phyloP scores from a whole-genome alignment of 345 rosid species.

The Streptanthus diversifolius region DNA sequence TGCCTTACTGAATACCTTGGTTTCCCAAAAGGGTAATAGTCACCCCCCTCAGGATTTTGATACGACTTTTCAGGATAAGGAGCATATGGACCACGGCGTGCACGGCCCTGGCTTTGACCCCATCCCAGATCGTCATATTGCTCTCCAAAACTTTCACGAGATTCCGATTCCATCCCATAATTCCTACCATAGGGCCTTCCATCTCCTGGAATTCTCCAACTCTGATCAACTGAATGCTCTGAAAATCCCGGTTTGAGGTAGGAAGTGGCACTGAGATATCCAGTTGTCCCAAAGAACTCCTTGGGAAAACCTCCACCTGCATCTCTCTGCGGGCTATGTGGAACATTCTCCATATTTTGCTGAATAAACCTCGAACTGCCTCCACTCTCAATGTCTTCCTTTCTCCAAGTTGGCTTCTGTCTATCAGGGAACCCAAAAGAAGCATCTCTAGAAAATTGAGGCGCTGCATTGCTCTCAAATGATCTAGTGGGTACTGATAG shows the following conservation, averaged over 20 bases:
- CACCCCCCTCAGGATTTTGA: constrained; percentile 65
- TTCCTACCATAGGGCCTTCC: constrained; percentile 61
- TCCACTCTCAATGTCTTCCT: constrained; percentile 64
- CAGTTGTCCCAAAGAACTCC: constrained; percentile 59
- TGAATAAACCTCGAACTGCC: constrained; percentile 45
- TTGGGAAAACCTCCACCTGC: constrained; percentile 48
- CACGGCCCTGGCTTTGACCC: constrained; percentile 51
- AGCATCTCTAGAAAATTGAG: constrained; percentile 56
- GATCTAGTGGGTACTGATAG: constrained; percentile 51
- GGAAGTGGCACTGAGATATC: constrained; percentile 43
- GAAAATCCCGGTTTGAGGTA: constrained; percentile 53
- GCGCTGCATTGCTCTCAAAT: constrained; percentile 45
- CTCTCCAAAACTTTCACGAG: constrained; percentile 60
- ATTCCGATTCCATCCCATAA: constrained; percentile 60
- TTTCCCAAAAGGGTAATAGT: constrained; percentile 69
- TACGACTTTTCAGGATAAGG: constrained; percentile 53
- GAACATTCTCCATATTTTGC: constrained; percentile 53
- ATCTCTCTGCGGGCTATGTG: constrained; percentile 52
- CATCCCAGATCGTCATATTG: constrained; percentile 65
- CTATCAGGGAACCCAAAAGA: constrained; percentile 52
- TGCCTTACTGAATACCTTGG: constrained; percentile 75
- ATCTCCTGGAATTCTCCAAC: constrained; percentile 70
- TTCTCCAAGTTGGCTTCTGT: constrained; percentile 70
- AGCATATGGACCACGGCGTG: constrained; percentile 50
- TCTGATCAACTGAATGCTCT: constrained; percentile 59